Evolutionary conservation across 2,329 filamentous ascomycete genomes (phyloP).

Genomic region (Neurospora crassa): DNA sequence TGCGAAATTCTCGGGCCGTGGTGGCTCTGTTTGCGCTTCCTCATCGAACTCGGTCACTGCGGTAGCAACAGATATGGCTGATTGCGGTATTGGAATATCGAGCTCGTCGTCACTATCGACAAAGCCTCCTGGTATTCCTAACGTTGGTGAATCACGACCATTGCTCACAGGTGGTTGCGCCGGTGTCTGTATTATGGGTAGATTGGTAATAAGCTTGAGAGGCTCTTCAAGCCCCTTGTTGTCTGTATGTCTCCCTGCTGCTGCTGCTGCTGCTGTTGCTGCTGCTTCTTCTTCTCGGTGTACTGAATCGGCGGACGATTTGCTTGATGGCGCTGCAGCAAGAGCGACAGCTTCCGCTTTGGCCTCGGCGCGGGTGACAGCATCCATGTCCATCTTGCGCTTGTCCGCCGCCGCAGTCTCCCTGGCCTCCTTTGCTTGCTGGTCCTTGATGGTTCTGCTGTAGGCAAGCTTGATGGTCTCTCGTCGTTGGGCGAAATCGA

Average conservation of each 20-base stretch:
- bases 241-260: not conserved
- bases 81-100: constrained; percentile 35
- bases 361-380: constrained; percentile 33
- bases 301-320: not conserved
- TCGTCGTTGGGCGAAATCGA: constrained; percentile 76
- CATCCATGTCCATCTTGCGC: constrained; percentile 40
- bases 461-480: constrained; percentile 79
- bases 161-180: constrained; percentile 6
- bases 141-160: constrained; percentile 50
- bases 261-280: no score
- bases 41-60: constrained; percentile 61
- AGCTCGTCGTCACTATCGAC: constrained; percentile 25
- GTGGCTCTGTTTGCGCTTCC: constrained; percentile 55
- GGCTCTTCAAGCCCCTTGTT: constrained; percentile 6
- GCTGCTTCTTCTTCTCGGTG: not conserved
- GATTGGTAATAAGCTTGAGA: constrained; percentile 8
- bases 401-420: constrained; percentile 45
- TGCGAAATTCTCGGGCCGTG: constrained; percentile 25
- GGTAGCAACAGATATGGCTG: constrained; percentile 50
- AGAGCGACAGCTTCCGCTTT: constrained; percentile 25
- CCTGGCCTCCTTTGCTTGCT: constrained; percentile 49
- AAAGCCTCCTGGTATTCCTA: constrained; percentile 58
- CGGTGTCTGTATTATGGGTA: constrained; percentile 1
- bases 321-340: constrained; percentile 11
- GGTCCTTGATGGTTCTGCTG: constrained; percentile 71